phyloP scores from a whole-genome alignment of 495 filamentous ascomycete species.

The Darksidea phi region DNA sequence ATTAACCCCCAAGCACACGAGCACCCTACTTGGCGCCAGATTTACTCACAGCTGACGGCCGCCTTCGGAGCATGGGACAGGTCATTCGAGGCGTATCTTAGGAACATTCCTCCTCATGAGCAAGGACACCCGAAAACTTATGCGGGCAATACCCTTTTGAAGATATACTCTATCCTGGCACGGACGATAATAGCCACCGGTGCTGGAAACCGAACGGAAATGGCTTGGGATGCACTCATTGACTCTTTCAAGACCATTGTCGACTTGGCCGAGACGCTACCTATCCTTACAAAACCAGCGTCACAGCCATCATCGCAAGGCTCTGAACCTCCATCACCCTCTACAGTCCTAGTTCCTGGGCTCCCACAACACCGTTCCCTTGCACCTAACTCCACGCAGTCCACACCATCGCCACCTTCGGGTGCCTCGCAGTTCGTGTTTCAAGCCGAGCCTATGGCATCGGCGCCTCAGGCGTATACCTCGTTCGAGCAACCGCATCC shows the following conservation, averaged over 20 bases:
- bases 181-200: constrained; percentile 21
- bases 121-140: constrained; percentile 32
- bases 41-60: constrained; percentile 24
- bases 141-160: constrained; percentile 32
- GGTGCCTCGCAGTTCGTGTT: constrained; percentile 7
- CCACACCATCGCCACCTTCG: constrained; percentile 4
- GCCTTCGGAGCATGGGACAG: constrained; percentile 20
- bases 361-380: constrained; percentile 16
- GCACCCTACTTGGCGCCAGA: constrained; percentile 15
- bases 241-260: constrained; percentile 28
- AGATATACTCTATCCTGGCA: constrained; percentile 27
- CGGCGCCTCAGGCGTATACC: not conserved
- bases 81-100: constrained; percentile 29
- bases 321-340: constrained; percentile 18
- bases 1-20: constrained; percentile 22
- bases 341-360: not conserved
- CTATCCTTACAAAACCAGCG: constrained; percentile 12
- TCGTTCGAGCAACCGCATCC: not conserved
- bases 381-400: constrained; percentile 20
- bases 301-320: constrained; percentile 13
- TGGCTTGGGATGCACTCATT: constrained; percentile 26
- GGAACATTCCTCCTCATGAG: constrained; percentile 14
- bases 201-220: constrained; percentile 13
- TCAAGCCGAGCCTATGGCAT: not conserved
- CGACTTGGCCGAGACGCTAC: constrained; percentile 30